Evolutionary conservation across 441 rosid species (phyloP).

Genomic region (Gossypium lobatum): DNA sequence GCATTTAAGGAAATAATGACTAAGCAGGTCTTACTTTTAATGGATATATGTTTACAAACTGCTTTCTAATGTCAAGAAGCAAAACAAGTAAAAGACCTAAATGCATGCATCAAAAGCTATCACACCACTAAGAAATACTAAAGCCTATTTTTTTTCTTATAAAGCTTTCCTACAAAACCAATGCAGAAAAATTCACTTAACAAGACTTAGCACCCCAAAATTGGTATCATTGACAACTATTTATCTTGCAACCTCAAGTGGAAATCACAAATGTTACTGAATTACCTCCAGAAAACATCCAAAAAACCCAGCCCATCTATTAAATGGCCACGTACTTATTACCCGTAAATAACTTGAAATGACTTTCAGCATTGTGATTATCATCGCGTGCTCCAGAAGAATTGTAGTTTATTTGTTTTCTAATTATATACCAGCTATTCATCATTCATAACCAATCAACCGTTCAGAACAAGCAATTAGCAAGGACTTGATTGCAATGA

Average conservation of each 20-base stretch:
- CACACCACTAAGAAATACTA: neutral
- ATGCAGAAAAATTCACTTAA: neutral
- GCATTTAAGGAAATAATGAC: neutral
- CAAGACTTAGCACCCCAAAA: neutral
- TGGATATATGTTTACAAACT: neutral
- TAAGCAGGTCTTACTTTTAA: neutral
- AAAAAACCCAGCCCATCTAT: neutral
- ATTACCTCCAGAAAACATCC: neutral
- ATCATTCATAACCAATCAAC: neutral
- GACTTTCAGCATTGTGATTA: neutral
- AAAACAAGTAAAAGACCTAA: neutral
- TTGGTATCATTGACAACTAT: neutral
- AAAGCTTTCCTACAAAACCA: neutral
- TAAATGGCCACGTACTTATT: neutral
- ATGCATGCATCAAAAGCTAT: neutral
- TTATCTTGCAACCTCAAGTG: neutral
- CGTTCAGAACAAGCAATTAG: neutral
- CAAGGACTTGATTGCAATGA: neutral
- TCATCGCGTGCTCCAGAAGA: neutral
- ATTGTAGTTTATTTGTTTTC: neutral
- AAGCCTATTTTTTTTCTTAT: neutral
- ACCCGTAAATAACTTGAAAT: neutral
- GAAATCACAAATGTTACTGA: neutral
- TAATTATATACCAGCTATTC: neutral
- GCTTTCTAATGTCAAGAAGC: neutral